phyloP scores from a whole-genome alignment of 345 rosid genomes.

The Acer campestre region DNA sequence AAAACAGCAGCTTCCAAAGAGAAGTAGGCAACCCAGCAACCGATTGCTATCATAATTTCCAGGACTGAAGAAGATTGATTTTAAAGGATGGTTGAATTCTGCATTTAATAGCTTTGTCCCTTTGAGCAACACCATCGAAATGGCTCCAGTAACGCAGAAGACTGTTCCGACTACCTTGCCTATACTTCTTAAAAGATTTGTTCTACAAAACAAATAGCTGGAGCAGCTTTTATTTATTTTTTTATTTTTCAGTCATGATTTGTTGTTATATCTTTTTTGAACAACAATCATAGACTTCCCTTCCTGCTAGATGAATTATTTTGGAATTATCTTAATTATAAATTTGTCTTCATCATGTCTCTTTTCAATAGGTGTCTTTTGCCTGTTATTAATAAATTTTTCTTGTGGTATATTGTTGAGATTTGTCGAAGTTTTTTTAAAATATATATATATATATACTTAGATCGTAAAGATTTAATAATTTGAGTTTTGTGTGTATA shows the following conservation, averaged over 20 bases:
- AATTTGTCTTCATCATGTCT: not conserved
- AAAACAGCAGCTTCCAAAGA: conserved; percentile 48
- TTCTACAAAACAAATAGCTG: too few relatives aligned
- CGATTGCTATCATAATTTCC: conserved; percentile 30
- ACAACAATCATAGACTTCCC: too few relatives aligned
- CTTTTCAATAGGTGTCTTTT: not conserved
- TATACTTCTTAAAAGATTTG: conserved; percentile 12
- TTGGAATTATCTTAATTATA: not conserved
- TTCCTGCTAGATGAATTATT: not conserved
- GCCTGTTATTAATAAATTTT: not conserved
- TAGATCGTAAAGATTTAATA: not conserved
- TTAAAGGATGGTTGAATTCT: conserved; percentile 10
- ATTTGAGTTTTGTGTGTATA: not conserved
- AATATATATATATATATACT: too few relatives aligned
- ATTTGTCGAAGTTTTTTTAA: not conserved
- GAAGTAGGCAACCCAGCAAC: conserved; percentile 56
- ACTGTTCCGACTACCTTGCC: conserved; percentile 44
- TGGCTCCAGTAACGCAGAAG: conserved; percentile 57
- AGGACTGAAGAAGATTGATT: conserved; percentile 13
- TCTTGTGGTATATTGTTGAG: not conserved
- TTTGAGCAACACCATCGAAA: conserved; percentile 59
- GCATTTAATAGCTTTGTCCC: conserved; percentile 51
- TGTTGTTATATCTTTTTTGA: too few relatives aligned
- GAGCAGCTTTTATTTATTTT: too few relatives aligned
- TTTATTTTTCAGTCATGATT: too few relatives aligned